Base-by-base conservation (phyloP, 2,329 filamentous ascomycete species). In the Aspergillus sp. region DNA sequence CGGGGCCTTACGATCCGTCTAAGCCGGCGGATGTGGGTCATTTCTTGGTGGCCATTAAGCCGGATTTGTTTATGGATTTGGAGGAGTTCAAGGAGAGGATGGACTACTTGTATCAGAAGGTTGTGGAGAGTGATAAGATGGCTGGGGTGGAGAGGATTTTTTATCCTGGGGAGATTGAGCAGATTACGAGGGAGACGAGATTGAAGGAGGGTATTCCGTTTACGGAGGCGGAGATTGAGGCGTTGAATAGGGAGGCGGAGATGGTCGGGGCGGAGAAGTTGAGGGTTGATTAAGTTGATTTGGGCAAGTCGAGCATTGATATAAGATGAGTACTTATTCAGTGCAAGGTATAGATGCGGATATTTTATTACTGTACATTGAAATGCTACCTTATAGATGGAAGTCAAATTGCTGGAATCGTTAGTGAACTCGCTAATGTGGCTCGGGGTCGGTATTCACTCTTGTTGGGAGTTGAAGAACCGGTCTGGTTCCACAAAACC, bases 1-100 rank as follows among this genome's bases (percentile, higher is more conserved):
- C 87, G 0, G 85, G 85, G 17, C 91, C 91, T 0, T 95, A 95
- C 72, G 90, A 92, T 69, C 82, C 88, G 2, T 87, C 84, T 0
- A 84, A 81, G 60, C 82, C 86, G 1, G 86, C 88, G 0, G 86
- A 92, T 67, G 90, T 92, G 0, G 90, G 90, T 0, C 90, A 92
- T 71, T 91, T 92, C 63, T 71, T 92, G 1, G 77, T 91, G 1
- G 88, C 85, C 0, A 76, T 92, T 65, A 90, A 90, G 70, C 89
- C 90, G 0, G 89, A 92, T 64, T 76, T 92, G 19, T 92, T 92
- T 63, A 86, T 92, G 83, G 81, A 81, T 55, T 64, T 89, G 61
- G 86, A 89, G 1, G 88, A 91, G 44, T 92, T 92, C 70, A 84
- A 85, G 30, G 81, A 69, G 21, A 70, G 82, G 19, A 86, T 87